A percentile compares a stretch with the other conserved stretches of the same genome.
Conservation (phyloP, 1,284 basidiomycete species). For the Fomitopsis schrenkii region DNA sequence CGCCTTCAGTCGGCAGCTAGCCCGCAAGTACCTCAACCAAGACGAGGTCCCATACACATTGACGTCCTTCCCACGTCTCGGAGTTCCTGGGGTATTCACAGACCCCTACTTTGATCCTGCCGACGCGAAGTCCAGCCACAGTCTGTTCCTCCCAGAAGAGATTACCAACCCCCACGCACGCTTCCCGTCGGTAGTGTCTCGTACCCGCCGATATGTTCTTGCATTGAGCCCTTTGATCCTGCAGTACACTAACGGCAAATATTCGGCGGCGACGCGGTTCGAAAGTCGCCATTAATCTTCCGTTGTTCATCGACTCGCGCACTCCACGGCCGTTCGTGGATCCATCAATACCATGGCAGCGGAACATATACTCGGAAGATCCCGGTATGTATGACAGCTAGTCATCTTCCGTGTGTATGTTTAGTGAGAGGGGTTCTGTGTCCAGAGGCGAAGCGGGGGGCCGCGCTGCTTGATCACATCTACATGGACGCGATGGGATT, state of each 20-base stretch:
- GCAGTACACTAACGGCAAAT: conserved; percentile 92
- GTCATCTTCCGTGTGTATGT: conserved; percentile 8
- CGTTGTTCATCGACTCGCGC: conserved; percentile 85
- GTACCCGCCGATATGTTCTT: not conserved
- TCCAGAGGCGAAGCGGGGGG: conserved; percentile 82
- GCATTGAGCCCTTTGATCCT: not conserved
- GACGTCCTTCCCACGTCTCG: conserved; percentile 94
- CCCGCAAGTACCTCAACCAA: conserved; percentile 76
- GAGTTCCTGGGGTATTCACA: conserved; percentile 86
- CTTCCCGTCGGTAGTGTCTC: conserved; percentile 74
- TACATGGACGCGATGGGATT: conserved; percentile 99
- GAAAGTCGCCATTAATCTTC: conserved; percentile 95
- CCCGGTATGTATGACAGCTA: conserved; percentile 41
- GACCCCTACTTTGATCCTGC: conserved; percentile 82
- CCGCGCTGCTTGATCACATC: conserved; percentile 87
- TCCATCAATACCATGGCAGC: conserved; percentile 84
- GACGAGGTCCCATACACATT: conserved; percentile 92
- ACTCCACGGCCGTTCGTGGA: conserved; percentile 91
- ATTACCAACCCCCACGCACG: conserved; percentile 96
- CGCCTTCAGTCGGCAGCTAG: conserved; percentile 69
- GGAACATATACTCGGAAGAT: conserved; percentile 79
- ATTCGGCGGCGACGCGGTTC: conserved; percentile 88
- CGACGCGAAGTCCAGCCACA: conserved; percentile 79
- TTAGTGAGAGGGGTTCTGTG: not conserved
- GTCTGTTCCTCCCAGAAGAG: conserved; percentile 92